These are phyloP conservation scores for Saccharomycopsis crataegensis DNA, from an alignment of 1,139 yeast species.

Conservation along the genomic window DNA sequence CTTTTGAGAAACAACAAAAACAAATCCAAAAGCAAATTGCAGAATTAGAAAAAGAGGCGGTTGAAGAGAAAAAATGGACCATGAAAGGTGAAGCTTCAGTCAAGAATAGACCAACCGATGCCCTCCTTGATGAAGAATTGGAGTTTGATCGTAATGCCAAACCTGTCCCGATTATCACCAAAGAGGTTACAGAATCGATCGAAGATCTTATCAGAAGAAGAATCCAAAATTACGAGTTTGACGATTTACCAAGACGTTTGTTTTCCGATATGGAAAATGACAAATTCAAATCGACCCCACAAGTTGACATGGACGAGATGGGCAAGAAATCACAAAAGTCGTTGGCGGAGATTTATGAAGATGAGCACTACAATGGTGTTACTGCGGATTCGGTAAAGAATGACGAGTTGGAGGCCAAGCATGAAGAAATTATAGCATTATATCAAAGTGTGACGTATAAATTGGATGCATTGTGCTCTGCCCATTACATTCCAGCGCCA, in stretches of 20 bases:
- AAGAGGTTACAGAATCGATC: conserved; percentile 74
- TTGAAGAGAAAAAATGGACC: conserved; percentile 90
- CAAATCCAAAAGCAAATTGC: conserved; percentile 71
- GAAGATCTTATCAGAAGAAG: conserved; percentile 87
- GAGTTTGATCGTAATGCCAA: conserved; percentile 71
- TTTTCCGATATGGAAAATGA: conserved; percentile 52
- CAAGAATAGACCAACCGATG: conserved; percentile 74
- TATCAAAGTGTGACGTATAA: conserved; percentile 60
- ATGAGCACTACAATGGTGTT: conserved; percentile 55
- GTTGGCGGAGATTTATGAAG: conserved; percentile 87
- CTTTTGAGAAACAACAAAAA: conserved; percentile 78
- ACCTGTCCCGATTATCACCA: conserved; percentile 90
- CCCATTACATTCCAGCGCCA: conserved; percentile 91
- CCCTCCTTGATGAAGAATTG: conserved; percentile 60
- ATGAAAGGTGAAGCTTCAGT: conserved; percentile 88
- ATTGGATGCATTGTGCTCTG: conserved; percentile 83
- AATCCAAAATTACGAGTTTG: conserved; percentile 67
- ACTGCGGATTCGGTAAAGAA: conserved; percentile 36
- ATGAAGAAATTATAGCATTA: conserved; percentile 66
- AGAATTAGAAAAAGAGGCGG: conserved; percentile 74
- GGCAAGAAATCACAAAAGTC: conserved; percentile 72
- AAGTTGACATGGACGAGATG: conserved; percentile 62
- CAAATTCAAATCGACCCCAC: conserved; percentile 31
- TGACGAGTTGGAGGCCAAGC: conserved; percentile 64
- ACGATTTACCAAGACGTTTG: conserved; percentile 73